phyloP scores from a whole-genome alignment of 306 rosid species.

The Purshia tridentata region DNA sequence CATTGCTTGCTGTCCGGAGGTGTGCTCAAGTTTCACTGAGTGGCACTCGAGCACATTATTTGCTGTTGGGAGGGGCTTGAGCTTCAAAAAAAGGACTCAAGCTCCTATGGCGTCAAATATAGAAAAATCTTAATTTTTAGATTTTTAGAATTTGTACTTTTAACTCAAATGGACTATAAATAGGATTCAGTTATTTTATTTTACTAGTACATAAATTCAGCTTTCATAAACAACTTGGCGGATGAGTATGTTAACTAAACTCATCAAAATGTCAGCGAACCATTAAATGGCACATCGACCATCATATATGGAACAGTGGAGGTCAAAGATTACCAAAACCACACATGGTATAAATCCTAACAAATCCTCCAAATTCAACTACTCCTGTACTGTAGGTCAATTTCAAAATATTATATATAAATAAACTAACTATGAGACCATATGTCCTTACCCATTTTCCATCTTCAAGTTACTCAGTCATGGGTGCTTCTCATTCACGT shows the following conservation, averaged over 20 bases:
- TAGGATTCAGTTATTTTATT: too few relatives aligned
- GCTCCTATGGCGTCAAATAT: too few relatives aligned
- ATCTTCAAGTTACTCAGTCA: constrained; percentile 38
- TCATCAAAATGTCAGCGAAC: not conserved
- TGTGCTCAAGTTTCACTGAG: too few relatives aligned
- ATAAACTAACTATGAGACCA: constrained; percentile 20
- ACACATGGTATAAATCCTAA: constrained; percentile 28
- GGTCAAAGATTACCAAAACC: constrained; percentile 54
- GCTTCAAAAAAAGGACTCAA: too few relatives aligned
- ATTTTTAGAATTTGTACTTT: too few relatives aligned
- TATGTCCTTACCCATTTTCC: constrained; percentile 15
- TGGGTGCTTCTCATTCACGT: constrained; percentile 80
- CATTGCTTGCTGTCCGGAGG: too few relatives aligned
- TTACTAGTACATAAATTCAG: not conserved
- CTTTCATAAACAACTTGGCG: not conserved
- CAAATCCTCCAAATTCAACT: constrained; percentile 55
- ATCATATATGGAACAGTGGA: not conserved
- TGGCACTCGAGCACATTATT: too few relatives aligned
- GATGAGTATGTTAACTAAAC: constrained; percentile 5
- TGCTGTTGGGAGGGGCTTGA: too few relatives aligned
- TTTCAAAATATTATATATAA: not conserved
- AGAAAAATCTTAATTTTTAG: too few relatives aligned
- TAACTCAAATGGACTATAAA: too few relatives aligned
- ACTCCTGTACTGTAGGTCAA: constrained; percentile 28
- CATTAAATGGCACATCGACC: not conserved